Base-by-base conservation (phyloP, 768 basidiomycete genomes). In the Termitomyces sp. region DNA sequence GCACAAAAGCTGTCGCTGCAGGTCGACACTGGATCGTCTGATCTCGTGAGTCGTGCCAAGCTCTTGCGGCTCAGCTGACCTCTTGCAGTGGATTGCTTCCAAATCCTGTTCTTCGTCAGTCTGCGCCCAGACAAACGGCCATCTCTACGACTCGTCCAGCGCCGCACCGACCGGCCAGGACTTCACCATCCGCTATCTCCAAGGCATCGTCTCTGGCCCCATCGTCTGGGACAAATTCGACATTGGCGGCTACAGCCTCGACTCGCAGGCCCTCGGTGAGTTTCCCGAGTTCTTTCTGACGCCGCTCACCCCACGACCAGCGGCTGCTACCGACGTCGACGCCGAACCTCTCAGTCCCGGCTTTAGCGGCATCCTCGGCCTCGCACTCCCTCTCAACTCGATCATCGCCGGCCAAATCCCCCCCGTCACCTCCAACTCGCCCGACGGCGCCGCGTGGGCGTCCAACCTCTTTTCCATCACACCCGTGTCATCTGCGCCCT, bases 41-140 rank as follows among this genome's bases (percentile, higher is more conserved):
- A 93, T 72, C 75, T 90, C 26, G 89, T 90, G 57, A 63, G 82
- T 74, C n/a, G n/a, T n/a, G n/a, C n/a, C n/a, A n/a, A n/a, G n/a
- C n/a, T n/a, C n/a, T n/a, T n/a, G n/a, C n/a, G n/a, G n/a, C n/a
- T n/a, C n/a, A n/a, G n/a, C n/a, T n/a, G n/a, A n/a, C n/a, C n/a
- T n/a, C n/a, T n/a, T n/a, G n/a, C 31, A 91, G 90, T 92, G 90
- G 90, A 73, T 92, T 46, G 85, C 87, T 0, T 87, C 87, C 1
- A 78, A 77, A 12, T 79, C 82, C 3, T 92, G 91, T 60, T 73
- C 79, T 2, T 77, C 85, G 0, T 71, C 79, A 0, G 62, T 75
- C 0, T 91, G 89, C 62, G 69, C 69, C 18, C 68, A 73, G 16
- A 75, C 78, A 0, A 68, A 66, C 34, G 80, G 80, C 18, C 73